These are phyloP conservation scores for Suillus plorans DNA, from an alignment of 768 basidiomycete genomes.

Conservation along the genomic window DNA sequence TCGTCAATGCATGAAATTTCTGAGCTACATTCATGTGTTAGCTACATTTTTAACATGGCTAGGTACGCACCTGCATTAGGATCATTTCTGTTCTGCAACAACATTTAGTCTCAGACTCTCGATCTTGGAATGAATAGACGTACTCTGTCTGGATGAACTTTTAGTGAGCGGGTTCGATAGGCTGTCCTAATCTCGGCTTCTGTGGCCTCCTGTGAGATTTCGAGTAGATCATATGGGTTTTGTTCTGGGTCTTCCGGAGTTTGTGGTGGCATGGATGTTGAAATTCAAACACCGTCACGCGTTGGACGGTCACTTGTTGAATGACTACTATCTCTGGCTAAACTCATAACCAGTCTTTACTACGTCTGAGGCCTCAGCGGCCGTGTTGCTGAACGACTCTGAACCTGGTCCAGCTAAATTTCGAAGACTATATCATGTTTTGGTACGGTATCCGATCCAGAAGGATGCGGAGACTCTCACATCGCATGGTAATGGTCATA, in stretches of 20 bases:
- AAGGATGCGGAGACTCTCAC: background rate
- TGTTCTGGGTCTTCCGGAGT: conserved; percentile 50
- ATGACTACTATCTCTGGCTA: too few relatives aligned
- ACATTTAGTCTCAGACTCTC: conserved; percentile 6
- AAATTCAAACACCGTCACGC: too few relatives aligned
- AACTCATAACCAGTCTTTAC: too few relatives aligned
- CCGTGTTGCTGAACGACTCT: too few relatives aligned
- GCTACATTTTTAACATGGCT: background rate
- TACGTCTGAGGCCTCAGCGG: too few relatives aligned
- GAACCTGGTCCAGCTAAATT: too few relatives aligned
- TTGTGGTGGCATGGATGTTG: conserved; percentile 23
- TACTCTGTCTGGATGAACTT: conserved; percentile 87
- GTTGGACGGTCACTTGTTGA: too few relatives aligned
- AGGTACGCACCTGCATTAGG: conserved; percentile 64
- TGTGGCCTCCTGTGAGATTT: conserved; percentile 59
- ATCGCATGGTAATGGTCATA: background rate
- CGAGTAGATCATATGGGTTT: conserved; percentile 75
- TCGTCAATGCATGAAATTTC: conserved; percentile 83
- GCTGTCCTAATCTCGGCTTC: conserved; percentile 80
- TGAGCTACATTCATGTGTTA: conserved; percentile 43
- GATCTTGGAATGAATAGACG: conserved; percentile 26
- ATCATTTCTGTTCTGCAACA: conserved; percentile 68
- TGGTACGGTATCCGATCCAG: background rate
- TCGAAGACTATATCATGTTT: background rate
- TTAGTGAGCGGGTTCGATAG: conserved; percentile 76